A percentile compares a stretch with the other conserved stretches of the same genome.
phyloP scores from a whole-genome alignment of 176 grass and related monocot genomes.

The Sorghum bicolor region DNA sequence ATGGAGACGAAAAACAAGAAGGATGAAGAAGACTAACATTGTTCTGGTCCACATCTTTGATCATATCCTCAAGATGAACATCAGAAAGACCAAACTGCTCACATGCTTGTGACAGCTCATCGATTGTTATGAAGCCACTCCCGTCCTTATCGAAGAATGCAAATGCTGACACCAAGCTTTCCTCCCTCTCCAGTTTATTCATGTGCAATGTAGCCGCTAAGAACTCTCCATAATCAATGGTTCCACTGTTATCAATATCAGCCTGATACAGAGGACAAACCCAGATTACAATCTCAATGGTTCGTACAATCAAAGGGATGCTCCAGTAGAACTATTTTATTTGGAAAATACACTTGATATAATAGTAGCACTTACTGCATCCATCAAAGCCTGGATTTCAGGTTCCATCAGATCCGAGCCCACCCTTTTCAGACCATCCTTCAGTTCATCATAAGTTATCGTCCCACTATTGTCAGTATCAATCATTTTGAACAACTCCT shows the following conservation, averaged over 20 bases:
- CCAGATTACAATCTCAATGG: conserved; percentile 23
- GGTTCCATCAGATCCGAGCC: conserved; percentile 93
- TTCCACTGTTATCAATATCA: conserved; percentile 66
- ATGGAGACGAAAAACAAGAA: not conserved
- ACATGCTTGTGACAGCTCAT: conserved; percentile 85
- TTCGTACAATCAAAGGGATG: not conserved
- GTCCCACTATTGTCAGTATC: conserved; percentile 96
- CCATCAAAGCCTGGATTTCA: conserved; percentile 92
- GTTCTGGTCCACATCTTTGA: conserved; percentile 87
- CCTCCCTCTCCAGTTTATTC: conserved; percentile 95
- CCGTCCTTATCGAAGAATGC: conserved; percentile 89
- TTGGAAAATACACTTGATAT: not conserved
- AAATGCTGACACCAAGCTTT: conserved; percentile 76
- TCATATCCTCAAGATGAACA: conserved; percentile 91
- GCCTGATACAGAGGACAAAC: conserved; percentile 37
- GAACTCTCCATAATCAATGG: conserved; percentile 93
- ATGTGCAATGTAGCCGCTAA: conserved; percentile 87
- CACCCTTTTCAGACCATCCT: conserved; percentile 79
- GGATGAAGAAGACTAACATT: conserved; percentile 57
- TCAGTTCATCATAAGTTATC: conserved; percentile 94
- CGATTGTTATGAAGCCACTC: conserved; percentile 85
- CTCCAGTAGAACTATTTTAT: not conserved
- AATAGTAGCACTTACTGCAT: conserved; percentile 58
- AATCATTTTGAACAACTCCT: conserved; percentile 97
- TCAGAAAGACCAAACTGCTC: conserved; percentile 75